Conservation (phyloP, 2,329 filamentous ascomycete genomes). For the Fusarium sp. region DNA sequence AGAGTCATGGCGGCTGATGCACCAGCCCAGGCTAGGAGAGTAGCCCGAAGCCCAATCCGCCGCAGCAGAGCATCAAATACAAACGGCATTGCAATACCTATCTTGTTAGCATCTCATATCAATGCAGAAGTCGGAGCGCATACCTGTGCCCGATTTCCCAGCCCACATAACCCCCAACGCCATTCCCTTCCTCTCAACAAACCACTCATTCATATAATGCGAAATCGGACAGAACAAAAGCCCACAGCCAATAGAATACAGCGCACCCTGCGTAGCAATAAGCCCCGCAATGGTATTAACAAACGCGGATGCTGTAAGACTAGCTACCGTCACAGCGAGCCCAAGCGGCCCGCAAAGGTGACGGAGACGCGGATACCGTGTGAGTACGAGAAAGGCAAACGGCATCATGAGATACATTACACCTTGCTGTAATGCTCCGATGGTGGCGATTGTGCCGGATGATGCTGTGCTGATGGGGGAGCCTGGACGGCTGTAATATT, state of each 20-base stretch:
- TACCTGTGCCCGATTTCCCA: slow-evolving; percentile 57
- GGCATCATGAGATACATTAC: slow-evolving; percentile 67
- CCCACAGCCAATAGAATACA: slow-evolving; percentile 68
- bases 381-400: slow-evolving; percentile 60
- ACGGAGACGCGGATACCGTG: slow-evolving; percentile 54
- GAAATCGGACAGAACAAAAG: slow-evolving; percentile 65
- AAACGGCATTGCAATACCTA: slow-evolving; percentile 63
- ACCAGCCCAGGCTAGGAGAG: slow-evolving; percentile 59
- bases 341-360: slow-evolving; percentile 59
- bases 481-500: slow-evolving; percentile 72
- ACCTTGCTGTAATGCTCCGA: slow-evolving; percentile 49
- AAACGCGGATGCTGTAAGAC: slow-evolving; percentile 64
- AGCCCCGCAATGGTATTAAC: slow-evolving; percentile 62
- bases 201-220: slow-evolving; percentile 71
- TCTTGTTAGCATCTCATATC: background rate
- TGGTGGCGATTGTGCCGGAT: slow-evolving; percentile 40
- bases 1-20: slow-evolving; percentile 53
- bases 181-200: slow-evolving; percentile 62
- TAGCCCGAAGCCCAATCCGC: slow-evolving; percentile 57
- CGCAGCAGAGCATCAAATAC: slow-evolving; percentile 63
- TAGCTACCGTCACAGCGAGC: slow-evolving; percentile 60
- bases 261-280: slow-evolving; percentile 68
- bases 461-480: slow-evolving; percentile 58
- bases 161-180: slow-evolving; percentile 70
- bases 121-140: rapidly evolving